These are phyloP conservation scores for Ophiostoma tasmaniense DNA, from an alignment of 2,329 filamentous ascomycete genomes.

Conservation along the genomic window DNA sequence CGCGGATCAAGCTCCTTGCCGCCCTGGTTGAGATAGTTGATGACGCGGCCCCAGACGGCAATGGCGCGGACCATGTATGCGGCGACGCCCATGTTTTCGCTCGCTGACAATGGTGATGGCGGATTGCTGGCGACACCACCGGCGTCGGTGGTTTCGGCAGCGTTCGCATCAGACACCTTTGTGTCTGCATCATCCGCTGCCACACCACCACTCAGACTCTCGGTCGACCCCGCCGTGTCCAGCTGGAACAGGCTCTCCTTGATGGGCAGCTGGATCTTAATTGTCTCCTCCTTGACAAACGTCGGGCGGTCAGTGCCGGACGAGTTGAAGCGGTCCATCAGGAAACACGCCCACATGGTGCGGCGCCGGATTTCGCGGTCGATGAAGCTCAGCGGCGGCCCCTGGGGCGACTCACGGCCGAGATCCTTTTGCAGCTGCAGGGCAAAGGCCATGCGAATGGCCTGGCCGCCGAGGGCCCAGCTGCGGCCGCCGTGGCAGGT, in stretches of 20 bases:
- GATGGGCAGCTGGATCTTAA: conserved; percentile 83
- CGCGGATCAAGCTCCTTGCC: conserved; percentile 70
- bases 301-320: conserved; percentile 88
- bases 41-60: conserved; percentile 80
- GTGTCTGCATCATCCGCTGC: too few relatives aligned
- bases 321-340: conserved; percentile 97
- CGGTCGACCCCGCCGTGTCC: conserved; percentile 81
- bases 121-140: neutral
- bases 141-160: neutral
- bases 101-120: conserved; percentile 51
- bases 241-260: conserved; percentile 85
- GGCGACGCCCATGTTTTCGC: conserved; percentile 86
- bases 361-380: conserved; percentile 87
- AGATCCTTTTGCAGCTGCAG: conserved; percentile 88
- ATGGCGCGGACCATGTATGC: conserved; percentile 83
- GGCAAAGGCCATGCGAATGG: conserved; percentile 93
- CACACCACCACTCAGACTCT: conserved; percentile 59
- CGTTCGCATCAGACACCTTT: neutral
- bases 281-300: conserved; percentile 80
- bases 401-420: conserved; percentile 64
- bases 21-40: conserved; percentile 83
- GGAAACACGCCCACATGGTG: conserved; percentile 96
- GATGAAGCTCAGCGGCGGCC: conserved; percentile 69
- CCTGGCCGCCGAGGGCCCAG: conserved; percentile 92
- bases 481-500: conserved; percentile 93